Evolutionary conservation across 306 rosid species (phyloP).

Genomic region (Hippophae tibetana): DNA sequence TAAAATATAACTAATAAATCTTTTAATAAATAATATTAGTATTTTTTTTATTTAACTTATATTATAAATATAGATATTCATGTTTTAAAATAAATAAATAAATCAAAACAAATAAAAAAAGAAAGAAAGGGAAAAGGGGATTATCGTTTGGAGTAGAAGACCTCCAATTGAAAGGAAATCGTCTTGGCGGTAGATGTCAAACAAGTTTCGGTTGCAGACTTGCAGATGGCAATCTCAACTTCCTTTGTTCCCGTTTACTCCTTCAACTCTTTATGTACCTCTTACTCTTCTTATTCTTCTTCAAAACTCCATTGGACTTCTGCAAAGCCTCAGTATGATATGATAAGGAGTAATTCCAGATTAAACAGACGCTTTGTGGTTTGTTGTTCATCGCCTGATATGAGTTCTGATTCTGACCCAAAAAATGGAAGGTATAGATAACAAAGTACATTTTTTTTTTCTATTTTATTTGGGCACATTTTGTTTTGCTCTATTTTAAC

Average conservation of each 20-base stretch:
- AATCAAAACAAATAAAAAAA: no score
- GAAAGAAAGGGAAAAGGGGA: no score
- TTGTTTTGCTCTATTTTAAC: neutral
- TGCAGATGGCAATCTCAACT: conserved; percentile 28
- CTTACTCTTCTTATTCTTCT: conserved; percentile 14
- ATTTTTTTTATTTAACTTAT: no score
- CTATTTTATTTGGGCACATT: neutral
- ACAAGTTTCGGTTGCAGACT: conserved; percentile 3
- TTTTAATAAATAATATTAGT: no score
- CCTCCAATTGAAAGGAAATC: no score
- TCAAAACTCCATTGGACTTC: conserved; percentile 13
- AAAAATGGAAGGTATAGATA: conserved; percentile 23
- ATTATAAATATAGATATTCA: no score
- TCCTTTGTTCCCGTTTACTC: conserved; percentile 18
- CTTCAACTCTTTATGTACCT: conserved; percentile 8
- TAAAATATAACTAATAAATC: no score
- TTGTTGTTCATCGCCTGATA: conserved; percentile 26
- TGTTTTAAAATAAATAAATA: no score
- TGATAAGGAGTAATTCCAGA: conserved; percentile 3
- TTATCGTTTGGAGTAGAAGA: no score
- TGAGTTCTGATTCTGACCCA: conserved; percentile 25
- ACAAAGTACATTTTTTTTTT: neutral
- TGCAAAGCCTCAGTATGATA: conserved; percentile 15
- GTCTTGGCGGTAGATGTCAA: no score
- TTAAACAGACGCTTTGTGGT: conserved; percentile 12